Base-by-base conservation (phyloP, 257 asterid species). In the Solanum tacnaense region DNA sequence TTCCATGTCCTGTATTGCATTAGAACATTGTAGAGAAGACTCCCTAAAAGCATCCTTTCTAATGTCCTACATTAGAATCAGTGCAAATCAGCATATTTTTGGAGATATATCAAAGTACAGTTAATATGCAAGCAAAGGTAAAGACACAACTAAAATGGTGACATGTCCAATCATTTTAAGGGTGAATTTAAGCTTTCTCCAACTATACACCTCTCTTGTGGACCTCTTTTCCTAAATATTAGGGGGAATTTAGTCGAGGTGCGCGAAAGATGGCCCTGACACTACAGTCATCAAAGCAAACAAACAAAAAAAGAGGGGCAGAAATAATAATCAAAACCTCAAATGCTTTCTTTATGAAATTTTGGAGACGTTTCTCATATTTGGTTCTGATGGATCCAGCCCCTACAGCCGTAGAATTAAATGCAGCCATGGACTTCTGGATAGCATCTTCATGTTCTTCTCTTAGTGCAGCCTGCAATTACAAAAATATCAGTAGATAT, bases 371-470 rank as follows among this genome's bases (percentile, higher is more conserved):
- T 86, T 93, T 94, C 90, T 97, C 99, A 93, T 95, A 94, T 91
- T 96, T 97, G 74, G 92, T 96, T 89, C 99, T 92, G 71, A 91
- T 89, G 87, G 90, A 87, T 91, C 99, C 99, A 90, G 94, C 88
- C 79, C 99, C 99, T 34, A 97, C 99, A 89, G 98, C 99, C 87
- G 92, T 95, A 60, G 90, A 90, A 89, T 96, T 94, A 90, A 97
- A 97, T 73, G 92, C 83, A 92, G 94, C 91, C 92, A 94, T 87
- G 12, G 99, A 93, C 92, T 91, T 95, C 91, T 93, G 98, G 88
- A 89, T 92, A 65, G 99, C 99, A 89, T 86, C 96, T 92, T 97
- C 99, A 91, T 97, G 99, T 86, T 98, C 96, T 94, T 96, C 99
- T 89, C 98, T 89, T 76, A 96, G 91, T 62, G 96, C 94, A 91